Evolutionary conservation across 1,139 yeast species (phyloP).

Genomic region (Hyphopichia burtonii): DNA sequence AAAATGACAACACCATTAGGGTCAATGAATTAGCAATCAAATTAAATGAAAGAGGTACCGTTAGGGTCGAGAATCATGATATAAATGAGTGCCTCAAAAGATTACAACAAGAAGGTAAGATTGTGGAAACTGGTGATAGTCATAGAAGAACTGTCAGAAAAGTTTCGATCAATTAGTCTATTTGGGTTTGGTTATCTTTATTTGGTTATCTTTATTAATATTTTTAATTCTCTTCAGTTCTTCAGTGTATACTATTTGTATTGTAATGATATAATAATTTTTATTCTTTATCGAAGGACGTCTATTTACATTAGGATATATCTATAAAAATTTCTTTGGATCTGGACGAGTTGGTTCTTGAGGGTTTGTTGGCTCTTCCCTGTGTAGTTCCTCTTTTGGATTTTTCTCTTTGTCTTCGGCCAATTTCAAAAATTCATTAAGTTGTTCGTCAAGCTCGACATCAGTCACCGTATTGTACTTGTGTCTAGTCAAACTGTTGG

Average conservation of each 20-base stretch:
- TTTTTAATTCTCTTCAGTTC: slow-evolving; percentile 3
- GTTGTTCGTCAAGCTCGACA: slow-evolving; percentile 39
- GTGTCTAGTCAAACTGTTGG: slow-evolving; percentile 33
- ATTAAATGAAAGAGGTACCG: slow-evolving; percentile 68
- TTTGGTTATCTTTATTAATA: background rate
- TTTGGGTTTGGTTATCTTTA: background rate
- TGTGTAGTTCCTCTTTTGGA: background rate
- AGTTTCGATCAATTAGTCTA: slow-evolving; percentile 22
- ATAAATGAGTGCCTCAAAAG: slow-evolving; percentile 66
- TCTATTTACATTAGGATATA: background rate
- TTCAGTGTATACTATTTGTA: slow-evolving; percentile 6
- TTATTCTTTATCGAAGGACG: background rate
- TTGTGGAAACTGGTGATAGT: slow-evolving; percentile 73
- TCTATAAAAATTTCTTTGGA: background rate
- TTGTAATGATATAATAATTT: background rate
- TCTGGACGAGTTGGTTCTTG: background rate
- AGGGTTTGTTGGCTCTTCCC: background rate
- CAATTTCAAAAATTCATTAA: slow-evolving; percentile 35
- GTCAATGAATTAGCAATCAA: slow-evolving; percentile 62
- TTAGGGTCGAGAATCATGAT: slow-evolving; percentile 69
- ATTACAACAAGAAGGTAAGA: slow-evolving; percentile 72
- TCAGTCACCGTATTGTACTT: slow-evolving; percentile 33
- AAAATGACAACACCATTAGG: slow-evolving; percentile 44
- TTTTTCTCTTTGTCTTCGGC: slow-evolving; percentile 20
- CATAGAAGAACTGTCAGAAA: slow-evolving; percentile 65